Conservation (phyloP, 129 eudicot species). For the Sambucus nigra region DNA sequence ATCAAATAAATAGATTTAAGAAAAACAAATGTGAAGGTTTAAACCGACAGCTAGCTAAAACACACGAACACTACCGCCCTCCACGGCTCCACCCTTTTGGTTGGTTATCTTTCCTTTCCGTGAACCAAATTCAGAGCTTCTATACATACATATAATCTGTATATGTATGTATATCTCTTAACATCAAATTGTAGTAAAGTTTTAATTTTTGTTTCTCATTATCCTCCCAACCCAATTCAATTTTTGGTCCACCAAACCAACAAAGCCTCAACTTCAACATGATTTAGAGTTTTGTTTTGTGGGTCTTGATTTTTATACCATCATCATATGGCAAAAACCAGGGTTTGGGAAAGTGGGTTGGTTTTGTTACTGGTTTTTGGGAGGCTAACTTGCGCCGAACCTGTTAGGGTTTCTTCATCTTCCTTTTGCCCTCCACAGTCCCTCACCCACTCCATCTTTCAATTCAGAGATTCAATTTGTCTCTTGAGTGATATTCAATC, state of each 20-base stretch:
- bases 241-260: neutral
- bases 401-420: slow-evolving; percentile 28
- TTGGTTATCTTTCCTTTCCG: too few species aligned
- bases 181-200: too few species aligned
- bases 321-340: slow-evolving; percentile 6
- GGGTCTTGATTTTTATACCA: slow-evolving; percentile 7
- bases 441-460: slow-evolving; percentile 35
- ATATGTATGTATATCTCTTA: neutral
- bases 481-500: slow-evolving; percentile 22
- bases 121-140: too few species aligned
- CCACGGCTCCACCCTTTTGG: too few species aligned
- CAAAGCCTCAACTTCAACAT: neutral
- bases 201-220: neutral
- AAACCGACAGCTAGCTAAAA: too few species aligned
- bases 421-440: slow-evolving; percentile 27
- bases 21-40: too few species aligned
- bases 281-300: neutral
- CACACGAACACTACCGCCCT: too few species aligned
- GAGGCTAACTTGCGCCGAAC: slow-evolving; percentile 33
- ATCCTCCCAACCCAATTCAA: too few species aligned
- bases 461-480: slow-evolving; percentile 25
- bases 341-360: slow-evolving; percentile 28
- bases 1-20: too few species aligned
- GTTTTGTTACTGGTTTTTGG: slow-evolving; percentile 29
- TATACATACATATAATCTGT: neutral